Conservation (phyloP, 2,329 filamentous ascomycete genomes). For the Diplocarpon mali region DNA sequence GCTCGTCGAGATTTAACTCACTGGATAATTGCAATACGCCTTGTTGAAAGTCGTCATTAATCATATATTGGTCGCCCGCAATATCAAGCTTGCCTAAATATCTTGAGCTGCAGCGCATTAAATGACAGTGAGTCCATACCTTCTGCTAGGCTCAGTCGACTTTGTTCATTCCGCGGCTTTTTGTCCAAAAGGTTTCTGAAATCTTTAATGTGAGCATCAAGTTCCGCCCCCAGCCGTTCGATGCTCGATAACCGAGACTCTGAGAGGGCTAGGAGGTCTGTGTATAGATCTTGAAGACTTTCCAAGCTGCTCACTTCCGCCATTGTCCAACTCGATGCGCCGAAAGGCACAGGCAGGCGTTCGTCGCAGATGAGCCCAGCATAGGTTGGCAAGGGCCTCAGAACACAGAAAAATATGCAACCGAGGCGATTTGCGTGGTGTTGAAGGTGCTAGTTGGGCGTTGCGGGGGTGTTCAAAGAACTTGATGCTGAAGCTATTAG, state of each 20-base stretch:
- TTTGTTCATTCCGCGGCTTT: constrained; percentile 60
- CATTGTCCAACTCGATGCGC: constrained; percentile 39
- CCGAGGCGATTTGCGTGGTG: neutral
- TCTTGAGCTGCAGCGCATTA: constrained; percentile 12
- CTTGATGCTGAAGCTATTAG: neutral
- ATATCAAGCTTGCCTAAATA: constrained; percentile 63
- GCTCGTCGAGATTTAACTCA: constrained; percentile 80
- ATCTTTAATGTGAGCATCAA: constrained; percentile 55
- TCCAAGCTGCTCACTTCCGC: constrained; percentile 62
- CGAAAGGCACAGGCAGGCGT: constrained; percentile 10
- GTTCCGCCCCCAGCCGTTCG: constrained; percentile 53
- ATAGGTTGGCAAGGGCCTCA: constrained; percentile 9
- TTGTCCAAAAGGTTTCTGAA: constrained; percentile 67
- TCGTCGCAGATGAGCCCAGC: constrained; percentile 6
- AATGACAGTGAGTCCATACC: constrained; percentile 37
- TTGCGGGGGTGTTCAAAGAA: neutral
- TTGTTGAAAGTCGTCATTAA: constrained; percentile 85
- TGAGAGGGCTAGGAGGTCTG: constrained; percentile 68
- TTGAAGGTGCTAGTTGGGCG: neutral
- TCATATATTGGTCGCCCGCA: constrained; percentile 59
- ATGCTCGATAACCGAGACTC: constrained; percentile 60
- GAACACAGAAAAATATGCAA: constrained; percentile 2
- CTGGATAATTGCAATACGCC: constrained; percentile 73
- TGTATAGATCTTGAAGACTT: constrained; percentile 72
- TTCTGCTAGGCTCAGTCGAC: constrained; percentile 58